Percentiles rank a stretch among this genome's conserved stretches.
These are phyloP conservation scores for Xylariaceae sp. DNA, from an alignment of 2,329 filamentous ascomycete genomes.

Conservation along the genomic window DNA sequence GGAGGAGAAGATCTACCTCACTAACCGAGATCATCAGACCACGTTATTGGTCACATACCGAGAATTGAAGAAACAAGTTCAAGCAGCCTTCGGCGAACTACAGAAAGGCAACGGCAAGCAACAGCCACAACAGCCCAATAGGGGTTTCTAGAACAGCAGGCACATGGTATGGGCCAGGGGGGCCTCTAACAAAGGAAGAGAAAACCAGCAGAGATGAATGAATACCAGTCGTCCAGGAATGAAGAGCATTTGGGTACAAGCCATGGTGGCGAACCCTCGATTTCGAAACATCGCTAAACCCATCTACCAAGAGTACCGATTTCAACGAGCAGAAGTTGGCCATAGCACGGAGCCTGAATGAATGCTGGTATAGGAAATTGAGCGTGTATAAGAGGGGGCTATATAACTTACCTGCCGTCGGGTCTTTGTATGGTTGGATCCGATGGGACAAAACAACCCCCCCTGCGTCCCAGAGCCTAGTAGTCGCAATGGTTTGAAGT, in stretches of 20 bases:
- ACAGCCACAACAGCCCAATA: constrained; percentile 15
- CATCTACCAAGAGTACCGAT: not conserved
- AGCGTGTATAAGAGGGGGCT: constrained; percentile 18
- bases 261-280: not conserved
- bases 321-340: not conserved
- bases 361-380: constrained; percentile 10
- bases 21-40: constrained; percentile 85
- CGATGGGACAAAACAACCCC: not conserved
- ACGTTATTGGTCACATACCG: constrained; percentile 85
- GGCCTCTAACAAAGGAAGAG: not conserved
- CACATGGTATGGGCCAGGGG: not conserved
- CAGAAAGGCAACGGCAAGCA: constrained; percentile 38
- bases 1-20: constrained; percentile 79
- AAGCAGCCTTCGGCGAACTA: constrained; percentile 54
- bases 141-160: constrained; percentile 21
- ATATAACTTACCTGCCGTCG: constrained; percentile 4
- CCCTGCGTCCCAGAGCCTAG: constrained; percentile 1
- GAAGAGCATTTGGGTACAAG: not conserved
- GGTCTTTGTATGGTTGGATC: constrained; percentile 11
- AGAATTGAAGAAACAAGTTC: constrained; percentile 68
- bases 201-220: not conserved
- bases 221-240: not conserved
- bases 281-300: not conserved
- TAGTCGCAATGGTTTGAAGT: no score
- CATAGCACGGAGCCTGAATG: constrained; percentile 1